A percentile compares a stretch with the other conserved stretches of the same genome.
Evolutionary conservation across 495 filamentous ascomycete genomes (phyloP).

Genomic region (Bryoglossum gracile): DNA sequence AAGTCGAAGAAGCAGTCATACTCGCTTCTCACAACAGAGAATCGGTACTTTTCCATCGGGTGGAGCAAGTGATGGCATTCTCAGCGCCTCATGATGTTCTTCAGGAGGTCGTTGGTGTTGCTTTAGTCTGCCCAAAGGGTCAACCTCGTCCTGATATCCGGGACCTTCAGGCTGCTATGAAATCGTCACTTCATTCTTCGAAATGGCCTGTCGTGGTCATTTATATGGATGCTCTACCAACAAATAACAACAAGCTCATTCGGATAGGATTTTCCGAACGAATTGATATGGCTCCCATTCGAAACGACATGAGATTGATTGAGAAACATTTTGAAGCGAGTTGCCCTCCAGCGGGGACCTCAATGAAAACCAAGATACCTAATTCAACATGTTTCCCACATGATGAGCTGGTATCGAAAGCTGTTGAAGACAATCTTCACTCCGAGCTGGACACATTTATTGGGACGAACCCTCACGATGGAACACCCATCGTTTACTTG

Average conservation of each 20-base stretch:
- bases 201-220: constrained; percentile 37
- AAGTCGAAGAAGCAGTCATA: constrained; percentile 32
- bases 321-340: constrained; percentile 31
- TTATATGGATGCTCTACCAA: constrained; percentile 38
- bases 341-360: constrained; percentile 31
- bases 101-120: constrained; percentile 39
- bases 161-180: constrained; percentile 30
- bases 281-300: constrained; percentile 27
- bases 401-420: neutral
- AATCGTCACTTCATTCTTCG: constrained; percentile 29
- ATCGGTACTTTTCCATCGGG: constrained; percentile 29
- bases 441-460: neutral
- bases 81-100: constrained; percentile 36
- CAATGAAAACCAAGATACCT: constrained; percentile 23
- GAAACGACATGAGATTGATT: constrained; percentile 25
- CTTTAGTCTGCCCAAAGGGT: constrained; percentile 30
- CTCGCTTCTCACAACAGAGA: constrained; percentile 24
- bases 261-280: constrained; percentile 35
- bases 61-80: constrained; percentile 35
- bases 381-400: constrained; percentile 14
- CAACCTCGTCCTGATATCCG: constrained; percentile 30
- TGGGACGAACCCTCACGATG: neutral
- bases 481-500: neutral
- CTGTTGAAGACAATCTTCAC: neutral
- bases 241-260: constrained; percentile 38